Conservation (phyloP, 768 basidiomycete genomes). For the Termitomyces sp. region DNA sequence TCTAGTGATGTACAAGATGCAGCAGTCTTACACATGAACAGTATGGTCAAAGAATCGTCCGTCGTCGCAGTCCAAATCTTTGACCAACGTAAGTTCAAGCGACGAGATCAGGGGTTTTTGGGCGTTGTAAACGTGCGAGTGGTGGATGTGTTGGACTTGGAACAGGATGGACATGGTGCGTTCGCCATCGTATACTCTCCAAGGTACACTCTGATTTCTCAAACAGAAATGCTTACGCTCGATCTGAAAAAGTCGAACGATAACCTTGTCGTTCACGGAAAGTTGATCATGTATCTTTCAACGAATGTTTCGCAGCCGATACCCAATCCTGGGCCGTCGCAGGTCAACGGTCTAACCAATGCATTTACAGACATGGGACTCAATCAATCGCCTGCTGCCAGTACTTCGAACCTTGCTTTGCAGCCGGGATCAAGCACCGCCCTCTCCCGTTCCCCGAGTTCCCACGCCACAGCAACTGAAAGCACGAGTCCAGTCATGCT, state of each 20-base stretch:
- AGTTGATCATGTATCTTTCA: constrained; percentile 93
- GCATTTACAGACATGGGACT: constrained; percentile 60
- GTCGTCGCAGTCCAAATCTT: constrained; percentile 98
- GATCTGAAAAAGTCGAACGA: constrained; percentile 99
- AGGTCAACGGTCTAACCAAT: constrained; percentile 52
- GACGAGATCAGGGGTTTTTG: constrained; percentile 95
- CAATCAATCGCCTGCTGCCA: constrained; percentile 53
- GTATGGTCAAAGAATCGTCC: constrained; percentile 95
- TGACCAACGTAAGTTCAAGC: constrained; percentile 98
- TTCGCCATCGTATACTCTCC: constrained; percentile 1
- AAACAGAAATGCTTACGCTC: constrained; percentile 88
- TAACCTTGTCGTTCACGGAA: constrained; percentile 95
- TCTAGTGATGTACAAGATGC: background rate
- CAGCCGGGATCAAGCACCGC: constrained; percentile 33
- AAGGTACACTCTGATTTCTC: constrained; percentile 5
- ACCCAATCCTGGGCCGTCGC: constrained; percentile 76
- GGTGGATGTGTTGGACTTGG: constrained; percentile 85
- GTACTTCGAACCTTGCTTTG: constrained; percentile 45
- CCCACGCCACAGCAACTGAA: constrained; percentile 54
- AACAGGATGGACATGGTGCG: constrained; percentile 90
- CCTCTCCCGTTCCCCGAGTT: constrained; percentile 62
- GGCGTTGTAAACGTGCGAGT: constrained; percentile 96
- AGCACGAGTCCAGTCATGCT: constrained; percentile 38
- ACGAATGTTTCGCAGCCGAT: constrained; percentile 87
- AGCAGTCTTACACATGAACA: constrained; percentile 23